phyloP scores from a whole-genome alignment of 1,139 yeast genomes.

The Pichia sp. region DNA sequence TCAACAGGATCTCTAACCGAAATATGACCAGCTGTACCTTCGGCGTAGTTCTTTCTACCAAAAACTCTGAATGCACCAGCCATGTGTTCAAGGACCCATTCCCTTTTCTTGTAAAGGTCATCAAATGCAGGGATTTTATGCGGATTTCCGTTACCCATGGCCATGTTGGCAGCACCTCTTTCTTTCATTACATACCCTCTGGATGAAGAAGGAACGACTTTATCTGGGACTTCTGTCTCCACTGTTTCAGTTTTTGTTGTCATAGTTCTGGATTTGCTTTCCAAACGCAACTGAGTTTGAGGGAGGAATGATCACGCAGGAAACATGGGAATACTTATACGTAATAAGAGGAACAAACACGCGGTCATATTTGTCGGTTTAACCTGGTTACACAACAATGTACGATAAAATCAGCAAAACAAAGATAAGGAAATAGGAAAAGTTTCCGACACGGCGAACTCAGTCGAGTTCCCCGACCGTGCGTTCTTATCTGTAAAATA shows the following conservation, averaged over 20 bases:
- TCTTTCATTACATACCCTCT: constrained; percentile 28
- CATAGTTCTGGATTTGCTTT: background rate
- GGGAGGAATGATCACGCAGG: no score
- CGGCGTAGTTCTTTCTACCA: constrained; percentile 58
- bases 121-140: constrained; percentile 36
- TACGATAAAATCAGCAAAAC: background rate
- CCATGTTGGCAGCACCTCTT: constrained; percentile 36
- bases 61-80: constrained; percentile 75
- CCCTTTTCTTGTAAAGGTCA: constrained; percentile 40
- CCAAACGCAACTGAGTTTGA: background rate
- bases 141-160: constrained; percentile 29
- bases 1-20: constrained; percentile 67
- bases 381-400: background rate
- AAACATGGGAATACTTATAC: no score
- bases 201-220: constrained; percentile 16
- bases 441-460: no score
- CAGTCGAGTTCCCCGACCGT: no score
- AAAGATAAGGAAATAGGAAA: no score
- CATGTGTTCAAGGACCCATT: constrained; percentile 60
- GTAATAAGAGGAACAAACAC: no score
- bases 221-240: constrained; percentile 4
- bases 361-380: background rate
- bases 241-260: constrained; percentile 3
- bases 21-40: constrained; percentile 74
- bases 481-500: no score